Evolutionary conservation across 1,284 basidiomycete species (phyloP).

Genomic region (Marasmius oreades): DNA sequence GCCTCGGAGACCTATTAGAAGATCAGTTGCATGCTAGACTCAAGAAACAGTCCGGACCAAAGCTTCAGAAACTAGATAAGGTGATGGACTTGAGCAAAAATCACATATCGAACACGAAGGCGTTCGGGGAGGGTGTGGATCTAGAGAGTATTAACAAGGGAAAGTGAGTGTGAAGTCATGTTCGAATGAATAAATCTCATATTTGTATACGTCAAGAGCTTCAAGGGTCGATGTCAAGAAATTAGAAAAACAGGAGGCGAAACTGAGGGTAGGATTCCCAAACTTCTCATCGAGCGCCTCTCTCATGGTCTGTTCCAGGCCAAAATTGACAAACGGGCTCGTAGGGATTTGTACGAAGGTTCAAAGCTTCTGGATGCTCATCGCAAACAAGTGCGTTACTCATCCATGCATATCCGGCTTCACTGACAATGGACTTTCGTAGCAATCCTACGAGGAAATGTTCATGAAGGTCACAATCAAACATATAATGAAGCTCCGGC

Average conservation of each 20-base stretch:
- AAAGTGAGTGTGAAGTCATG: constrained; percentile 55
- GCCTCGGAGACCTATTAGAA: constrained; percentile 63
- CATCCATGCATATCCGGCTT: not conserved
- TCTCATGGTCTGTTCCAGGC: constrained; percentile 45
- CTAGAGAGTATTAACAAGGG: constrained; percentile 93
- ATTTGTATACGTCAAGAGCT: constrained; percentile 55
- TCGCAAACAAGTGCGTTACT: constrained; percentile 73
- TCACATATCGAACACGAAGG: constrained; percentile 82
- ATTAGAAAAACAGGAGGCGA: constrained; percentile 97
- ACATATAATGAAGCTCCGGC: not conserved
- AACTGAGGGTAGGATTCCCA: constrained; percentile 65
- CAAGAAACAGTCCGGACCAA: constrained; percentile 55
- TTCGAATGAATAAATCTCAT: too few relatives aligned
- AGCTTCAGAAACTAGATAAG: constrained; percentile 82
- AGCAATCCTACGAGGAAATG: constrained; percentile 98
- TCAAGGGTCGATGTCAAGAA: constrained; percentile 98
- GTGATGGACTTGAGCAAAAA: constrained; percentile 93
- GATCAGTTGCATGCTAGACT: constrained; percentile 58
- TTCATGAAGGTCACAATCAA: constrained; percentile 77
- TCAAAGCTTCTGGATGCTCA: constrained; percentile 93
- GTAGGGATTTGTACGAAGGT: constrained; percentile 90
- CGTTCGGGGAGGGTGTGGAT: constrained; percentile 84
- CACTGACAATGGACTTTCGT: constrained; percentile 13
- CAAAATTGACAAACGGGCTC: constrained; percentile 94
- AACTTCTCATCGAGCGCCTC: not conserved